phyloP scores from a whole-genome alignment of 306 rosid species.

The Fragaria vesca region DNA sequence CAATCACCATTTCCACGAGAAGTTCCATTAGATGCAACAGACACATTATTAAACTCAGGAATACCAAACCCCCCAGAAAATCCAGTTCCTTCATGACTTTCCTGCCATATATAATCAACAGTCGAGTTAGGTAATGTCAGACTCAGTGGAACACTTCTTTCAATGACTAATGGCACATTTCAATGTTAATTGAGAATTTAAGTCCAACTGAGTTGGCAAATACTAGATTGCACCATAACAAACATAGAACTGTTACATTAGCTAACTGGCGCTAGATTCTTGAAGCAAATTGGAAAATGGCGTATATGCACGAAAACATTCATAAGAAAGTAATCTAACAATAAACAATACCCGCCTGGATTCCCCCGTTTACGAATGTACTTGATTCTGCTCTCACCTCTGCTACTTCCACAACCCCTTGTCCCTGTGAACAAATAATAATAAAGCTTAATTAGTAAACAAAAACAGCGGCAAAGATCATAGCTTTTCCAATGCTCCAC shows the following conservation, averaged over 20 bases:
- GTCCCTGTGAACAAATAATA: constrained; percentile 28
- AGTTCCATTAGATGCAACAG: constrained; percentile 39
- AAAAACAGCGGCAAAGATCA: neutral
- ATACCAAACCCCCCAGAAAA: constrained; percentile 28
- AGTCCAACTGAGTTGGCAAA: neutral
- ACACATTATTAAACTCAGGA: constrained; percentile 33
- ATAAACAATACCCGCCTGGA: constrained; percentile 42
- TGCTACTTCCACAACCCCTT: constrained; percentile 28
- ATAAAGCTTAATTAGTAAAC: neutral
- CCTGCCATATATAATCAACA: constrained; percentile 43
- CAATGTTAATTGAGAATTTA: neutral
- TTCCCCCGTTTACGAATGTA: constrained; percentile 14
- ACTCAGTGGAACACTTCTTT: constrained; percentile 15
- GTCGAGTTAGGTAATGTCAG: constrained; percentile 30
- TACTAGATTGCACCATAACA: neutral
- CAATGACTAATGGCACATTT: constrained; percentile 1
- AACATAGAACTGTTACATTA: neutral
- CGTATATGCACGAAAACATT: constrained; percentile 12
- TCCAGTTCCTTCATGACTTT: constrained; percentile 23
- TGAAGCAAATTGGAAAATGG: neutral
- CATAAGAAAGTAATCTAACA: constrained; percentile 19
- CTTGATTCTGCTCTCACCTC: constrained; percentile 21
- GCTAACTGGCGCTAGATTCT: constrained; percentile 4
- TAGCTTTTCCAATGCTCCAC: constrained; percentile 19
- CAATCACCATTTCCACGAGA: constrained; percentile 39